Evolutionary conservation across 441 rosid genomes (phyloP), one percentile per base, ranked within the genome.

Genomic region (Breynia disticha): DNA sequence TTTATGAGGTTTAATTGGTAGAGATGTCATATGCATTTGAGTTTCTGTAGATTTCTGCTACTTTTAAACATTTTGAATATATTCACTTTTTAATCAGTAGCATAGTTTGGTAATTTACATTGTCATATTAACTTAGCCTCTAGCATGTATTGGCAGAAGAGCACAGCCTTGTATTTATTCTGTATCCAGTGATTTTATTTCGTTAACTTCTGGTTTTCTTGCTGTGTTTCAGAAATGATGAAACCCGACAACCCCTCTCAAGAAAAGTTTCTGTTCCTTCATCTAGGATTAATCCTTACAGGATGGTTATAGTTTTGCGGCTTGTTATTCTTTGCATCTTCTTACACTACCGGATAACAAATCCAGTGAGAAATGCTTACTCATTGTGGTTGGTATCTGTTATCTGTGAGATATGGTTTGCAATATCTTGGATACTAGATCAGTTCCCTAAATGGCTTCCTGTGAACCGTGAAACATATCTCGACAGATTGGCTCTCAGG

Each of bases 401-500:
- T 43, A 71, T 74, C 8, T 71, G 79, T 53, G 79, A 71, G 67
- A 65, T 67, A 18, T 74, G 79, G 79, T 74, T 74, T 54, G 73
- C 71, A 32, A 63, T 71, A 45, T 67, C 79, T 13, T 74, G 76
- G 79, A 62, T 74, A 48, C 50, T 74, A 53, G 79, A 74, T 62
- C 76, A 74, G 57, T 62, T 74, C 46, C 79, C 79, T 13, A 74
- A 74, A 63, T 74, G 79, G 79, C 54, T 74, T 15, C 79, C 79
- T 42, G 75, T 74, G 55, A 66, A 68, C 57, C 76, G 79, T 4
- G 68, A 74, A 62, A 74, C 79, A 15, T 71, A 74, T 63, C 76
- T 74, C 0, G 79, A 71, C 54, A 66, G 76, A 43, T 71, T 74
- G 24, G 43, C 79, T 42, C 58, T 67, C 22, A 65, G 79, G 79